A percentile compares a stretch with the other conserved stretches of the same genome.
These are phyloP conservation scores for Debaryomyces prosopidis DNA, from an alignment of 805 yeast species.

Conservation along the genomic window DNA sequence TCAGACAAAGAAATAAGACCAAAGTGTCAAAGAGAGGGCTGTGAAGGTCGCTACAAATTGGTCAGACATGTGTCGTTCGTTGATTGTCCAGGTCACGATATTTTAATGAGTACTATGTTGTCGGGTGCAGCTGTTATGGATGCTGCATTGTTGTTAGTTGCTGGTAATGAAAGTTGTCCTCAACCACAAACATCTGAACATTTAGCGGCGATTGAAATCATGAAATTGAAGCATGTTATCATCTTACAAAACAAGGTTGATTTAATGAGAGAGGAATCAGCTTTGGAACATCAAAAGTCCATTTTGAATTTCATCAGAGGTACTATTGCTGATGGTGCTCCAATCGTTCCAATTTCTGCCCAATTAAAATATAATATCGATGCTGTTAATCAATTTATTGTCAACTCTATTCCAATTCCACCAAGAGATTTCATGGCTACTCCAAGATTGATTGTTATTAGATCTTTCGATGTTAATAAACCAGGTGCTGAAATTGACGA, in stretches of 20 bases:
- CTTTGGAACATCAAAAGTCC: constrained; percentile 92
- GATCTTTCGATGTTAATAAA: constrained; percentile 98
- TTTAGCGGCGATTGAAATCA: constrained; percentile 98
- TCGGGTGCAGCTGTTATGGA: constrained; percentile 99
- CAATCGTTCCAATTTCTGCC: constrained; percentile 97
- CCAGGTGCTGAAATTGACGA: constrained; percentile 98
- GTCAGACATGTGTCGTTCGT: constrained; percentile 97
- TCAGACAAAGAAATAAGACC: constrained; percentile 95
- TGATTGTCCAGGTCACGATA: constrained; percentile 99
- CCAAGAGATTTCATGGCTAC: constrained; percentile 90
- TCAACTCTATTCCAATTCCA: constrained; percentile 94
- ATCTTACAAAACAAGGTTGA: constrained; percentile 98
- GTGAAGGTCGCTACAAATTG: constrained; percentile 84
- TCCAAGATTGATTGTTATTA: constrained; percentile 93
- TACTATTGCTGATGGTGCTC: constrained; percentile 98
- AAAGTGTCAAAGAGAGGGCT: constrained; percentile 84
- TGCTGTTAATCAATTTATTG: constrained; percentile 96
- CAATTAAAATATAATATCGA: constrained; percentile 98
- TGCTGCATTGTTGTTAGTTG: constrained; percentile 93
- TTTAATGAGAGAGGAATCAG: constrained; percentile 96
- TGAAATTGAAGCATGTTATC: constrained; percentile 96
- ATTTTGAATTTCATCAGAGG: constrained; percentile 92
- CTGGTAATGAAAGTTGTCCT: constrained; percentile 99
- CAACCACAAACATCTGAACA: constrained; percentile 99
- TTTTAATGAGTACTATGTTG: constrained; percentile 99